phyloP scores from a whole-genome alignment of 1,284 basidiomycete species.

The Heliocybe sulcata region DNA sequence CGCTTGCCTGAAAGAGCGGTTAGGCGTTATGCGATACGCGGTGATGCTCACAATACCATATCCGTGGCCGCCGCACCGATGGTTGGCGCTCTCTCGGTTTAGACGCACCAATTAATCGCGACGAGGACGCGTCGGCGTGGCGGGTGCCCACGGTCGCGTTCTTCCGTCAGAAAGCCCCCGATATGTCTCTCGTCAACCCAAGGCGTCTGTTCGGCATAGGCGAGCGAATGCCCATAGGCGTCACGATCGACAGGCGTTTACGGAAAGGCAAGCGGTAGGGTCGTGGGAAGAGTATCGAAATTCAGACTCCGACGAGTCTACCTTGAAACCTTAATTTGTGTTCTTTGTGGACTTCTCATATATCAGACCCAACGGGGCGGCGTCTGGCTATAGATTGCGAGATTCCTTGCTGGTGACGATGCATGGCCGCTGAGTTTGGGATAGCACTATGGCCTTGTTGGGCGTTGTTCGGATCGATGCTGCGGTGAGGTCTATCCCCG shows the following conservation, averaged over 20 bases:
- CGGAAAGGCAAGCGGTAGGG: background rate
- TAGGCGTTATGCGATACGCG: background rate
- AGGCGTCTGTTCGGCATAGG: background rate
- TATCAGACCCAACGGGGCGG: background rate
- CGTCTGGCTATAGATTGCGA: background rate
- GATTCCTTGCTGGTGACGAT: background rate
- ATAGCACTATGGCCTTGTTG: background rate
- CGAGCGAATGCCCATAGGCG: background rate
- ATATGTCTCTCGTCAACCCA: background rate
- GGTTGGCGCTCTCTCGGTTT: background rate
- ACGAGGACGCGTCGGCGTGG: background rate
- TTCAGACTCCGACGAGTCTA: too few species aligned
- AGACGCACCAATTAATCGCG: background rate
- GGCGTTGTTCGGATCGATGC: background rate
- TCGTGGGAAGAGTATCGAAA: too few species aligned
- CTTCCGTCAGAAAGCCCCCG: background rate
- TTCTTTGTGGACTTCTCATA: background rate
- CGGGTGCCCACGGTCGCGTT: background rate
- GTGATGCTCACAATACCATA: background rate
- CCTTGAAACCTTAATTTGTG: background rate
- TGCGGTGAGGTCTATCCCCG: background rate
- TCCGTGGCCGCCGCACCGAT: background rate
- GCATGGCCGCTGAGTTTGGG: background rate
- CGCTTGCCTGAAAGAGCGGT: background rate
- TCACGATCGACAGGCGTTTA: background rate